Evolutionary conservation across 192 early-diverging fungal genomes (phyloP), one percentile per base, ranked within the genome.

Genomic region (Rhizoclosmatium sp.): DNA sequence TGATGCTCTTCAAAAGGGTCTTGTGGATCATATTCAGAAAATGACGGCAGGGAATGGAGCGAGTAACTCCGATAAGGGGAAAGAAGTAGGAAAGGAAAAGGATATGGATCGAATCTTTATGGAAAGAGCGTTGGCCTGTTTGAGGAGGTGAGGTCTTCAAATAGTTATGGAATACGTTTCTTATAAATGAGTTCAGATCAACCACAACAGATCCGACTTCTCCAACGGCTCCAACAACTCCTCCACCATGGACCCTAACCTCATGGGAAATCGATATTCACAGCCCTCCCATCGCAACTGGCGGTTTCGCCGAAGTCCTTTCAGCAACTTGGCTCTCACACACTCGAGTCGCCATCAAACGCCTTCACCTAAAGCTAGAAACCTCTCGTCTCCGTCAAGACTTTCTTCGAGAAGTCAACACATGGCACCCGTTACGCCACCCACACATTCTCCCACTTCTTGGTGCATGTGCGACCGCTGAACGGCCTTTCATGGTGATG

Each of bases 401-500:
- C 64, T 82, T 82, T 64, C 21, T 80, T 9, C 76, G 81, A 5
- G 81, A 83, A 60, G 78, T 82, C 61, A 76, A 78, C 39, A 65
- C 67, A n/a, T 85, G 85, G 85, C 75, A 60, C 56, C 69, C 70
- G 45, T 72, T 85, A 39, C 40, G 79, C 46, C 86, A 87, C 62
- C 86, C 76, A 1, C 65, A 87, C 71, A 78, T 87, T 14, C 59
- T 87, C 3, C 75, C 76, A 12, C 72, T 87, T 46, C 71, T 85
- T 7, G 86, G 84, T 3, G 86, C 84, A 2, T 87, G 82, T 72
- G 69, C 73, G 4, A 75, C 68, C 4, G 69, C 82, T 45, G 77
- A 82, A 23, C 31, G 62, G 51, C 86, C 86, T 3, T 87, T 87
- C 54, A 79, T 87, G 81, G 75, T 87, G 31, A 75, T 62, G 58